Percentiles rank a stretch among this genome's conserved stretches.
These are phyloP conservation scores for Triticum monococcum DNA, from an alignment of 176 grass and related monocot genomes.

Conservation along the genomic window DNA sequence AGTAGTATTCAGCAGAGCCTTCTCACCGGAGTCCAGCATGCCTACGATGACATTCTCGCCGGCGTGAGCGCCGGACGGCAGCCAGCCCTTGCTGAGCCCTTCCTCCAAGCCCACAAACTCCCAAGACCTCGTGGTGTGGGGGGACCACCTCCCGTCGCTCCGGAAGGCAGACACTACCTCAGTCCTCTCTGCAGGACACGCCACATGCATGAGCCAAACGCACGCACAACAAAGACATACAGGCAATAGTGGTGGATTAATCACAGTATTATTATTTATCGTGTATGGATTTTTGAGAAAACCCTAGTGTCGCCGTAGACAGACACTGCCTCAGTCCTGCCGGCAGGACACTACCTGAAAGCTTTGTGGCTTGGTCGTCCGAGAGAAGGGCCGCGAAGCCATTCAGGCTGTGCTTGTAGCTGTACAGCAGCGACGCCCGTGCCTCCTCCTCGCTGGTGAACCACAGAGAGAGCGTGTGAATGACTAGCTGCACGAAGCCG, in stretches of 20 bases:
- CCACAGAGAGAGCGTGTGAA: neutral
- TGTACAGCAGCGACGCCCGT: slow-evolving; percentile 71
- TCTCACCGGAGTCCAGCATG: slow-evolving; percentile 81
- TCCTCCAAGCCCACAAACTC: slow-evolving; percentile 76
- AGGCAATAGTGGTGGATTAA: neutral
- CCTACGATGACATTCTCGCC: slow-evolving; percentile 77
- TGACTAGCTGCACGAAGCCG: neutral
- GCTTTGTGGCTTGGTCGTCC: slow-evolving; percentile 42
- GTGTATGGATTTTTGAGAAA: too few relatives aligned
- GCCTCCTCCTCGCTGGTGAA: slow-evolving; percentile 58
- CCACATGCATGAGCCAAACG: neutral
- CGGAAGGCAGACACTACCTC: slow-evolving; percentile 67
- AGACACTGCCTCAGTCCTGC: too few relatives aligned
- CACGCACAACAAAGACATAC: neutral
- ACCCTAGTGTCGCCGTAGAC: too few relatives aligned
- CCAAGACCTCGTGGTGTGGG: slow-evolving; percentile 96
- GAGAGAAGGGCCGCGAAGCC: slow-evolving; percentile 89
- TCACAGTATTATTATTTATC: too few relatives aligned
- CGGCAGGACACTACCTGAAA: slow-evolving; percentile 43
- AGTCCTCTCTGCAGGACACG: slow-evolving; percentile 40
- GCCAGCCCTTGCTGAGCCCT: slow-evolving; percentile 28
- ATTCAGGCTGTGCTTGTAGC: slow-evolving; percentile 90
- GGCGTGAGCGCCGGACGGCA: slow-evolving; percentile 41
- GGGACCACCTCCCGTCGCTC: slow-evolving; percentile 61
- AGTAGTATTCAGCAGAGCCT: too few relatives aligned